Percentiles rank a stretch among this genome's conserved stretches.
phyloP scores from a whole-genome alignment of 2,329 filamentous ascomycete genomes.

The Trichoderma sp. region DNA sequence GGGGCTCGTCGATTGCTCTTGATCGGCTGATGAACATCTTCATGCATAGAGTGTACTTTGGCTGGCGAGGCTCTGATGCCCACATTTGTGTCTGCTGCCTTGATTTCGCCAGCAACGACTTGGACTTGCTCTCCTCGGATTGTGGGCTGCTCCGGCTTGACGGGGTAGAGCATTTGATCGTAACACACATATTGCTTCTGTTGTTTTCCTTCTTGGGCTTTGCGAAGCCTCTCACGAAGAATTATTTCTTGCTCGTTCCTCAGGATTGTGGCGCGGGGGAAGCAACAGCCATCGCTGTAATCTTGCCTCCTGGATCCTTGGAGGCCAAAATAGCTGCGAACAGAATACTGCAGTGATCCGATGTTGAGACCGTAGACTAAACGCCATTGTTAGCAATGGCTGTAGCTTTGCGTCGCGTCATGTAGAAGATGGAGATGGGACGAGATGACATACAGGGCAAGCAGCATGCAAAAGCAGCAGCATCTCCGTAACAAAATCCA shows the following conservation, averaged over 20 bases:
- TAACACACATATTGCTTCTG: background rate
- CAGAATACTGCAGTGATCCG: constrained; percentile 29
- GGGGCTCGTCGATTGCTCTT: background rate
- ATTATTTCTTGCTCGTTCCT: constrained; percentile 35
- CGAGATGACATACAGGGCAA: constrained; percentile 27
- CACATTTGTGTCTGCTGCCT: background rate
- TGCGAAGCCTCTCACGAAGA: constrained; percentile 27
- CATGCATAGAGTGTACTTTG: background rate
- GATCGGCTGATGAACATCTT: background rate
- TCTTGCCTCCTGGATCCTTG: constrained; percentile 27
- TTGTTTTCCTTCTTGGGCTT: background rate
- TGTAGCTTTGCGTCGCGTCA: background rate
- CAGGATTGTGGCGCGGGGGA: constrained; percentile 29
- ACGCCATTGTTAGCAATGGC: background rate
- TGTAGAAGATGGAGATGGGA: background rate
- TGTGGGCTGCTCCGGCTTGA: background rate
- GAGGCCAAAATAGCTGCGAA: constrained; percentile 35
- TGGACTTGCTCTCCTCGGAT: background rate
- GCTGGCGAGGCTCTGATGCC: background rate
- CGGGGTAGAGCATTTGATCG: background rate
- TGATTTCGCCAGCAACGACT: background rate
- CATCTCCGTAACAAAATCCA: constrained; percentile 26
- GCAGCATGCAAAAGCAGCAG: constrained; percentile 26
- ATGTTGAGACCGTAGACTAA: constrained; percentile 33
- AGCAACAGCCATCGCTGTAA: constrained; percentile 28